Evolutionary conservation across 2,329 filamentous ascomycete genomes (phyloP), one percentile per base, ranked within the genome.

Genomic region (Eutypella sp.): DNA sequence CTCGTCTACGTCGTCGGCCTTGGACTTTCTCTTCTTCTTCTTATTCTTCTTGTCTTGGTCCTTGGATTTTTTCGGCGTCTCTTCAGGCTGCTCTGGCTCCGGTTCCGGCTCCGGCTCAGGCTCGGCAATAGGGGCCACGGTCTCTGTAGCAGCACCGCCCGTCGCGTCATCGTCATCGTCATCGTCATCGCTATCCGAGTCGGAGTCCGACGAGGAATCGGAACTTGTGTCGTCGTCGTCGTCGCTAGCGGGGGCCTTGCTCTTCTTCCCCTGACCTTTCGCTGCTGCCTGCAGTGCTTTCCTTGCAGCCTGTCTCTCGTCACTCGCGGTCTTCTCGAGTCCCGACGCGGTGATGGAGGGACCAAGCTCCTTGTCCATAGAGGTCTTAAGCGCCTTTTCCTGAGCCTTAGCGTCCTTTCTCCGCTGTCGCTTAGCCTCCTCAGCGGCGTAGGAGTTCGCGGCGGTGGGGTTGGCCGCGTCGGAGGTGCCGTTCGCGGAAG

Each of bases 211-310:
- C 13, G 29, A 33, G 19, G 36, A 39, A 20, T 39, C 20, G 20
- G 36, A 24, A 20, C 20, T 10, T 8, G 52, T 31, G 39, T 59
- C 55, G n/a, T 54, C 46, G 22, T 47, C 45, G n/a, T 54, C 46
- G 22, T 47, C 45, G n/a, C 27, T 41, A 44, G 23, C 16, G 23
- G n/a, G 8, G 19, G 40, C 38, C 19, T 43, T 45, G 4, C 22
- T 53, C 61, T 46, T 31, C 61, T 61, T 34, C 52, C 58, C 42
- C 60, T 62, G 54, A 66, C 60, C 59, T 55, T 64, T 68, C 54
- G 65, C 69, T 48, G 63, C 59, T 9, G 63, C 55, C 54, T n/a
- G n/a, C n/a, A n/a, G n/a, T n/a, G n/a, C n/a, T n/a, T 64, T 67
- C 47, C 54, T 54, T 40, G 55, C 53, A 19, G 50, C 57, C 55